Evolutionary conservation across 1,139 yeast species (phyloP).

Genomic region (Debaryomyces fabryi): DNA sequence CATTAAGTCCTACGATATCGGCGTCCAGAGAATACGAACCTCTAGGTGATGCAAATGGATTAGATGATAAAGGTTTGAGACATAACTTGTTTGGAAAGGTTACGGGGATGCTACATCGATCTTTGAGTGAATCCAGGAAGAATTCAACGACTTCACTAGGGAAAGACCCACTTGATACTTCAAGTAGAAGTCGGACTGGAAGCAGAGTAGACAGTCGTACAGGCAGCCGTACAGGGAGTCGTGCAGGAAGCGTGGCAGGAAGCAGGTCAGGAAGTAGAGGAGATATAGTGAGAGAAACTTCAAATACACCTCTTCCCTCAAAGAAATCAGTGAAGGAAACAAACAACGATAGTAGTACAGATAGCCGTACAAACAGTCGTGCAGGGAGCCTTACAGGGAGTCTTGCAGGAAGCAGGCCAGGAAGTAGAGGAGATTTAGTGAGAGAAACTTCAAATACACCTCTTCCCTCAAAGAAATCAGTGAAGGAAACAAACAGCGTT

Average conservation of each 20-base stretch:
- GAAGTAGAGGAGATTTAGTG: background rate
- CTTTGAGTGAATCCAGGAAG: constrained; percentile 22
- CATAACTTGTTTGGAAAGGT: constrained; percentile 37
- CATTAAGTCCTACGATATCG: constrained; percentile 19
- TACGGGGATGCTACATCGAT: constrained; percentile 32
- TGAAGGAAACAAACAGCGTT: constrained; percentile 84
- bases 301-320: background rate
- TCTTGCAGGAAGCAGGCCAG: background rate
- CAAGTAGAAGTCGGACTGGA: background rate
- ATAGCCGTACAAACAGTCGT: background rate
- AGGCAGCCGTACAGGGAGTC: background rate
- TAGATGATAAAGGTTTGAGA: constrained; percentile 22
- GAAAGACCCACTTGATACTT: constrained; percentile 3
- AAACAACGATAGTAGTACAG: constrained; percentile 43
- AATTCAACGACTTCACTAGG: constrained; percentile 15
- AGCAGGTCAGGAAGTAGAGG: background rate
- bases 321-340: constrained; percentile 72
- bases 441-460: background rate
- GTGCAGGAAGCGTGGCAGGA: background rate
- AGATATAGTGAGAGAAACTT: background rate
- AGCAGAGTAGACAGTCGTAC: background rate
- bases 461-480: constrained; percentile 27
- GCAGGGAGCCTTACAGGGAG: background rate
- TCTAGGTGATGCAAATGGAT: background rate
- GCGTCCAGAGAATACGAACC: constrained; percentile 10